Conservation (phyloP, 371 early-diverging fungal species). For the Nematocida sp. region DNA sequence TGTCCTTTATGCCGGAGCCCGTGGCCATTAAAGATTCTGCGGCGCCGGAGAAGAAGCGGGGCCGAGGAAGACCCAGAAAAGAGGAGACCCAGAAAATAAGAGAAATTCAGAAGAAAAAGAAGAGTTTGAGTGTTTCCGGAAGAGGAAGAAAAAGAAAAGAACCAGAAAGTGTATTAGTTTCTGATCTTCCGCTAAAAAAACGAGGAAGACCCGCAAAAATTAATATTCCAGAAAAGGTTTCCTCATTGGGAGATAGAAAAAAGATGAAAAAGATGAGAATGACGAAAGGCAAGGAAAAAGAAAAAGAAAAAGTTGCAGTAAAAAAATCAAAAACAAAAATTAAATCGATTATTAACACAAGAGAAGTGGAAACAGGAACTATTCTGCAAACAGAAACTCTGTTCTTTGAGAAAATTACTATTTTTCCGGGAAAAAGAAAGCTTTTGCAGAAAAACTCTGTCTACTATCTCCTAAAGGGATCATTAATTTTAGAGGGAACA, state of each 20-base stretch:
- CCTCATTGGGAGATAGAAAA: neutral
- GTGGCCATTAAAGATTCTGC: no score
- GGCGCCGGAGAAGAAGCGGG: no score
- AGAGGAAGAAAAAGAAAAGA: neutral
- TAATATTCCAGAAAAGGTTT: neutral
- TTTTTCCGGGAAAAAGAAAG: neutral
- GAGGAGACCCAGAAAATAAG: neutral
- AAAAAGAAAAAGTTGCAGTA: neutral
- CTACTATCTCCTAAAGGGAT: constrained; percentile 38
- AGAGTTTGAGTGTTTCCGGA: no score
- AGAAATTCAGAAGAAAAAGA: neutral
- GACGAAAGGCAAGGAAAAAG: neutral
- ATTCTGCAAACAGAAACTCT: neutral
- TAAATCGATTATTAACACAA: neutral
- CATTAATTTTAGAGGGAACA: neutral
- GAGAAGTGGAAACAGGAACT: neutral
- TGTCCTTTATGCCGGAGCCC: neutral
- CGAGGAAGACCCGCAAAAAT: neutral
- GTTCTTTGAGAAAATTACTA: neutral
- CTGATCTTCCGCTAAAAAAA: neutral
- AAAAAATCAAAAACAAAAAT: neutral
- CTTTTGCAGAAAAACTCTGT: neutral
- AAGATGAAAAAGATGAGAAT: neutral
- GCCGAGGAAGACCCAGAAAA: neutral
- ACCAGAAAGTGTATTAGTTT: neutral